phyloP scores from a whole-genome alignment of 345 rosid species.

The Gossypium thurberi region DNA sequence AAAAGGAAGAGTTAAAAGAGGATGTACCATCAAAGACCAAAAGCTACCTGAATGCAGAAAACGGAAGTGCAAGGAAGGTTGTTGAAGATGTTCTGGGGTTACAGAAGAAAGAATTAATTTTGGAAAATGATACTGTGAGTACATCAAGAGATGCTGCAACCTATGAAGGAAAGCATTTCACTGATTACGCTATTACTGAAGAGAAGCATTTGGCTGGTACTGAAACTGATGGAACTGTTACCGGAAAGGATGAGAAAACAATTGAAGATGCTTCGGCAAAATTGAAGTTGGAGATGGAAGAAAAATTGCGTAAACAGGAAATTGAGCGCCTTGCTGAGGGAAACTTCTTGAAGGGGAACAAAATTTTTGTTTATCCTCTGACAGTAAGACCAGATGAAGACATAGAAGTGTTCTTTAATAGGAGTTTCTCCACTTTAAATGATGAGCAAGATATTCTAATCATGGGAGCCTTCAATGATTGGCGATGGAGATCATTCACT shows the following conservation, averaged over 20 bases:
- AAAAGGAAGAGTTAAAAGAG: slow-evolving; percentile 17
- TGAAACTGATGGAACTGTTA: slow-evolving; percentile 6
- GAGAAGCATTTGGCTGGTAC: slow-evolving; percentile 5
- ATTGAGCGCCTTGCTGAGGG: slow-evolving; percentile 56
- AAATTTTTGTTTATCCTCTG: slow-evolving; percentile 64
- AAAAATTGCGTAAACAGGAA: slow-evolving; percentile 41
- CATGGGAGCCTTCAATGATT: slow-evolving; percentile 90
- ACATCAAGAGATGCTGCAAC: slow-evolving; percentile 8
- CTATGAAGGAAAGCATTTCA: slow-evolving; percentile 16
- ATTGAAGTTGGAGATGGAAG: slow-evolving; percentile 39
- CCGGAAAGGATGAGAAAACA: slow-evolving; percentile 5
- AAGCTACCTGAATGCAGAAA: slow-evolving; percentile 19
- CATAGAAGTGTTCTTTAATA: slow-evolving; percentile 67
- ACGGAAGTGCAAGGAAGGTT: slow-evolving; percentile 27
- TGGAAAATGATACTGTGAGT: slow-evolving; percentile 16
- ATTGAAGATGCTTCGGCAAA: slow-evolving; percentile 26
- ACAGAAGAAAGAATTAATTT: slow-evolving; percentile 18
- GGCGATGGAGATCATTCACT: slow-evolving; percentile 87
- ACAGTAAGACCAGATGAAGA: slow-evolving; percentile 56
- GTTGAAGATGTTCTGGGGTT: slow-evolving; percentile 15
- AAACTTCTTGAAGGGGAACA: slow-evolving; percentile 36
- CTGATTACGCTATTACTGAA: slow-evolving; percentile 6
- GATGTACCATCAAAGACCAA: slow-evolving; percentile 12
- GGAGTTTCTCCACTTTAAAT: slow-evolving; percentile 48
- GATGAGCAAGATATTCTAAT: slow-evolving; percentile 59